These are phyloP conservation scores for Cytospora chrysosperma DNA, from an alignment of 2,329 filamentous ascomycete genomes.

Conservation along the genomic window DNA sequence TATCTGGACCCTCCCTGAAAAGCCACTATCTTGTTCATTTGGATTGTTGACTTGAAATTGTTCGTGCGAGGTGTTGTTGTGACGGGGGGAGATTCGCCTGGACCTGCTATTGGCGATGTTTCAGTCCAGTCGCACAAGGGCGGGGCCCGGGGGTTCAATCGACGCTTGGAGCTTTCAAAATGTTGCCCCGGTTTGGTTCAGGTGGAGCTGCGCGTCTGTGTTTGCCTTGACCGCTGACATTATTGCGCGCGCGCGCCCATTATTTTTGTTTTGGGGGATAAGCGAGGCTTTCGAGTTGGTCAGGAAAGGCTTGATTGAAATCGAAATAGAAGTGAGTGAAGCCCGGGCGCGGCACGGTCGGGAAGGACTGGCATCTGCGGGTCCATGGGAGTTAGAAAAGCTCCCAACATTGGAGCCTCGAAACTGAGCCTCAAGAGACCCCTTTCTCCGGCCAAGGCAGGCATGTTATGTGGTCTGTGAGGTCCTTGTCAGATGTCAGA, in stretches of 20 bases:
- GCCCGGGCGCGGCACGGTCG: not conserved
- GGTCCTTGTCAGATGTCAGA: not conserved
- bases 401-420: not conserved
- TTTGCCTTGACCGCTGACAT: not conserved
- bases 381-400: not conserved
- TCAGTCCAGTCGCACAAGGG: constrained; percentile 24
- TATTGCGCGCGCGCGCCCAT: not conserved
- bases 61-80: constrained; percentile 8
- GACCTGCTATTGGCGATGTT: constrained; percentile 22
- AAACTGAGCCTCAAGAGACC: not conserved
- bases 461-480: not conserved
- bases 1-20: constrained; percentile 4
- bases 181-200: constrained; percentile 1
- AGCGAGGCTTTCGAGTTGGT: not conserved
- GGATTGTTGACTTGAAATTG: constrained; percentile 18
- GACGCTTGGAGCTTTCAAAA: constrained; percentile 7
- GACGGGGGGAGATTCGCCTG: constrained; percentile 15
- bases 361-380: not conserved
- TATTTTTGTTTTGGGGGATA: constrained; percentile 1
- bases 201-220: constrained; percentile 7
- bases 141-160: constrained; percentile 11
- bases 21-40: constrained; percentile 11
- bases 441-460: not conserved
- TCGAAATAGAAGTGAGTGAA: constrained; percentile 6
- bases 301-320: constrained; percentile 1